Conservation (phyloP, 176 grass and related monocot species). For the Avena sativa region DNA sequence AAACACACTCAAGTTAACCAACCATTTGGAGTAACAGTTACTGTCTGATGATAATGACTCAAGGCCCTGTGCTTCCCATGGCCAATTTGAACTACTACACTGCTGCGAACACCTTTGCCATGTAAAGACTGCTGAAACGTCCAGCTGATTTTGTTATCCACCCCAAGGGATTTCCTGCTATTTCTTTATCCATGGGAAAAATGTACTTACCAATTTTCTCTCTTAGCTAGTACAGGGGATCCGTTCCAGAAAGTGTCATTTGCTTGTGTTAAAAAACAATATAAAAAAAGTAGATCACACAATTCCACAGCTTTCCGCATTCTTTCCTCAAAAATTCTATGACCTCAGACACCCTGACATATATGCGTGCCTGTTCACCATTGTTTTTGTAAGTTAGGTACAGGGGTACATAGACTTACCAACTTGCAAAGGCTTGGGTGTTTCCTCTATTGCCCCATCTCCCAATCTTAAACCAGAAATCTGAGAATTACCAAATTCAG, state of each 20-base stretch:
- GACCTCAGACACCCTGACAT: background rate
- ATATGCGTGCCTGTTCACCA: slow-evolving; percentile 25
- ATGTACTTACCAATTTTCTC: slow-evolving; percentile 7
- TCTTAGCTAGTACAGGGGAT: slow-evolving; percentile 24
- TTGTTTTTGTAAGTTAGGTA: slow-evolving; percentile 31
- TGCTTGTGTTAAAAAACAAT: slow-evolving; percentile 29
- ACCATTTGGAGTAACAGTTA: slow-evolving; percentile 21
- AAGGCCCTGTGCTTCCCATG: slow-evolving; percentile 22
- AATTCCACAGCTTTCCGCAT: slow-evolving; percentile 19
- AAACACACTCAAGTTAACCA: background rate
- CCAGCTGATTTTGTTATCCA: slow-evolving; percentile 21
- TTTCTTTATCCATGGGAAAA: slow-evolving; percentile 37
- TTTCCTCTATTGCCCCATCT: slow-evolving; percentile 8
- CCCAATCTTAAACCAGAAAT: slow-evolving; percentile 38
- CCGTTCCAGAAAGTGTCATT: background rate
- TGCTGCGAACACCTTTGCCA: slow-evolving; percentile 26
- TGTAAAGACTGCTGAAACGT: slow-evolving; percentile 37
- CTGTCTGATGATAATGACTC: background rate
- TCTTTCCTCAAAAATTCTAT: slow-evolving; percentile 23
- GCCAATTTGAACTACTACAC: slow-evolving; percentile 10
- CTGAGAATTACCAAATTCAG: slow-evolving; percentile 21
- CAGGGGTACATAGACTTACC: slow-evolving; percentile 46
- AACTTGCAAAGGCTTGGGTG: slow-evolving; percentile 39
- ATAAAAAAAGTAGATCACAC: background rate
- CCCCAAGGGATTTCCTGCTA: slow-evolving; percentile 39